Base-by-base conservation (phyloP, 495 filamentous ascomycete genomes). In the Podospora fimiseda region DNA sequence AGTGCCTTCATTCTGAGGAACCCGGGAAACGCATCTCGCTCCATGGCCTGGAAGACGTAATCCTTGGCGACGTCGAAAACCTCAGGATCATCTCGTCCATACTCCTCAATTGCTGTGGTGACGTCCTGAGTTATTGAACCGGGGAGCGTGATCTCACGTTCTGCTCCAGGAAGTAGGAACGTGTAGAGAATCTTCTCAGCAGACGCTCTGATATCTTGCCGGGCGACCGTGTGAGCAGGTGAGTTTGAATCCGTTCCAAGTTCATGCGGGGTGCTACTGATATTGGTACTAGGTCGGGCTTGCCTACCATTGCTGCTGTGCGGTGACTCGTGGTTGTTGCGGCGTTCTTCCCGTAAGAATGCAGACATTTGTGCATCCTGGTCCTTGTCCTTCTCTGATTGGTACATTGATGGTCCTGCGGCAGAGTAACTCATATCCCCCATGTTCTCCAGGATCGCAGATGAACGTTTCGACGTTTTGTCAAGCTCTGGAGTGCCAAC, bases 11-110 rank as follows among this genome's bases (percentile, higher is more conserved):
- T 85, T 60, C 89, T 83, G 56, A 98, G 80, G 75, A 98, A 98
- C 19, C 91, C 91, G 3, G 93, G 93, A 70, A 96, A 98, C 13
- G 93, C 93, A 71, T 97, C 93, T 39, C 94, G 84, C 70, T 99
- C 93, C 94, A 99, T 99, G 2, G 93, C 93, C 65, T 97, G 94
- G 70, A 96, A 99, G 43, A 96, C 92, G 65, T 97, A 99, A 72
- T 99, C 94, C 70, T 97, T 97, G 21, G 93, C 93, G 2, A 86
- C 84, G 65, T 96, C 92, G 57, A 99, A 99, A 9, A 99, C 83
- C 65, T 97, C 93, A 1, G 93, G 93, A 63, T 99, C 93, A 58
- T 96, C 94, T 61, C 93, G 83, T 40, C 86, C 86, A 50, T 86
- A 81, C 50, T 92, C 85, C 66, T 99, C 93, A 50, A 99, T 90